A percentile compares a stretch with the other conserved stretches of the same genome.
These are phyloP conservation scores for Colletotrichum chrysophilum DNA, from an alignment of 2,329 filamentous ascomycete species.

Conservation along the genomic window DNA sequence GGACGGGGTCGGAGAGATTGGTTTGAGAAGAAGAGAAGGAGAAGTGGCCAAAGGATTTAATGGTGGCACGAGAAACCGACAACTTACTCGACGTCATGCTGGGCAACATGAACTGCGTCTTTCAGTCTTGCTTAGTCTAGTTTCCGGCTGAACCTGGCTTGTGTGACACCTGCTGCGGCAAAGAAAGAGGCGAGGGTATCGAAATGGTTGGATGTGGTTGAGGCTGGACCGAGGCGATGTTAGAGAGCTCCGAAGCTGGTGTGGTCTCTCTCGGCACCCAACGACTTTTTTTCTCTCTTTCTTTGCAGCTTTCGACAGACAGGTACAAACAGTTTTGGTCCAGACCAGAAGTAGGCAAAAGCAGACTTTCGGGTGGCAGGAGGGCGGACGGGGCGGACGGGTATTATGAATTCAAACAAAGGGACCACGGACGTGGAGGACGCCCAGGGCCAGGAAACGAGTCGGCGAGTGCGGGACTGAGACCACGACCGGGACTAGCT, in stretches of 20 bases:
- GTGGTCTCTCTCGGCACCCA: background rate
- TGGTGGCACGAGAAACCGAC: conserved; percentile 34
- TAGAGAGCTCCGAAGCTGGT: background rate
- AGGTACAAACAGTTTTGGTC: conserved; percentile 2
- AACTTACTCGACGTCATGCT: conserved; percentile 53
- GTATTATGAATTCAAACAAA: conserved; percentile 19
- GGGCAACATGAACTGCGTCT: conserved; percentile 30
- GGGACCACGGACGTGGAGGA: background rate
- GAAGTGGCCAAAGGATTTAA: conserved; percentile 38
- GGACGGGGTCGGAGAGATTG: conserved; percentile 12
- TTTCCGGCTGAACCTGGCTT: conserved; percentile 9
- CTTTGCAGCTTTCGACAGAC: background rate
- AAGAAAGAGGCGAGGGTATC: background rate
- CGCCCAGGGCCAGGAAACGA: background rate
- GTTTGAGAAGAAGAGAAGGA: conserved; percentile 32
- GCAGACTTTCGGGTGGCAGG: conserved; percentile 9
- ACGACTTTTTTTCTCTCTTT: background rate
- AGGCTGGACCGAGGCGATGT: background rate
- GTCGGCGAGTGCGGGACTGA: conserved; percentile 16
- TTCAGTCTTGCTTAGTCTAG: conserved; percentile 14
- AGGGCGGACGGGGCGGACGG: conserved; percentile 12
- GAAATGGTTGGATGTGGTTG: background rate
- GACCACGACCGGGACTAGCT: conserved; percentile 3
- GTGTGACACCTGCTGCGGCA: conserved; percentile 5
- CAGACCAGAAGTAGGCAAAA: conserved; percentile 9